phyloP scores from a whole-genome alignment of 75 land plant genomes.

The Selaginella moellendorffii region DNA sequence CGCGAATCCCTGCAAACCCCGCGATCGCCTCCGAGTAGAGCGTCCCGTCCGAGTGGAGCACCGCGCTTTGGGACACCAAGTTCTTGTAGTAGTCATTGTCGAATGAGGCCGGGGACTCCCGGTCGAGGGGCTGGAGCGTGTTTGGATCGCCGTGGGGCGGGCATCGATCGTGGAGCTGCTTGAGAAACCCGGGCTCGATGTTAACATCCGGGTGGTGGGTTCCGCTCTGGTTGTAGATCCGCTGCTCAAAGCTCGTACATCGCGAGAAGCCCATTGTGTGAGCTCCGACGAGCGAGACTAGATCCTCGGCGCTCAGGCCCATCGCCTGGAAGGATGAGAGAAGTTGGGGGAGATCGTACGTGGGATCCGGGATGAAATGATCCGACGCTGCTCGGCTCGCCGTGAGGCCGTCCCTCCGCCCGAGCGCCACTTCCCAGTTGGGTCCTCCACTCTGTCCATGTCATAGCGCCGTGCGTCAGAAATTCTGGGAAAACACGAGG shows the following conservation, averaged over 20 bases:
- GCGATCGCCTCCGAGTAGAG: no score
- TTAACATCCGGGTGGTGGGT: not conserved
- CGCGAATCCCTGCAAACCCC: not conserved
- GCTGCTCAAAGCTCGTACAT: not conserved
- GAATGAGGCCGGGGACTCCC: not conserved
- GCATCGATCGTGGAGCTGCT: not conserved
- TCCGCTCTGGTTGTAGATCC: not conserved
- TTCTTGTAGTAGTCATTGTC: not conserved
- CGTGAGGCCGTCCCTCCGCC: no score
- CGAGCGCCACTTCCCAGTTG: no score
- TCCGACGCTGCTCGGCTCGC: no score
- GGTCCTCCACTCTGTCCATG: no score
- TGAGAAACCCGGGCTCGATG: not conserved
- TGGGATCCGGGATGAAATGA: no score
- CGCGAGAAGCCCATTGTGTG: not conserved
- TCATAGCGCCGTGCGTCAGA: no score
- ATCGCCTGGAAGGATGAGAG: no score
- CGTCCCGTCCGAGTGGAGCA: not conserved
- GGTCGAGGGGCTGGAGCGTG: not conserved
- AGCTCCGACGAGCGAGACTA: not conserved
- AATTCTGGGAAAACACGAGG: no score
- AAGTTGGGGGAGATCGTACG: no score
- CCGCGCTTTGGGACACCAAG: not conserved
- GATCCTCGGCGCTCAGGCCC: no score
- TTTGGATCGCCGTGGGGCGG: not conserved